phyloP scores from a whole-genome alignment of 495 filamentous ascomycete species.

The Podospora pseudopauciseta region DNA sequence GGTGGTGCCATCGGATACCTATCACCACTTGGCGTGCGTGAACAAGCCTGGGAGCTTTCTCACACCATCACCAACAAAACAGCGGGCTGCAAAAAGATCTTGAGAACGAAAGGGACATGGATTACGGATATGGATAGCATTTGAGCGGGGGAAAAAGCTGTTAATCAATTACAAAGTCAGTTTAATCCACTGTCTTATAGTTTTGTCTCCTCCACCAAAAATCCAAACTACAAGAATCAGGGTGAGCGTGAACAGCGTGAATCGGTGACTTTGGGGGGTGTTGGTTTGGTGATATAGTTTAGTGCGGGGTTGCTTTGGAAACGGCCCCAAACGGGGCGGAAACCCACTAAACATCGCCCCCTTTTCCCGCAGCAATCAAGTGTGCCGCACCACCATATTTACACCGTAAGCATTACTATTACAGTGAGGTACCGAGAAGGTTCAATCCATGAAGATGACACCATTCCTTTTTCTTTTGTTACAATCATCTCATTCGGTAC shows the following conservation, averaged over 20 bases:
- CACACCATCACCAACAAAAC: not conserved
- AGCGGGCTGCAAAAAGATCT: not conserved
- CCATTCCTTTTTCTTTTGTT: too few relatives aligned
- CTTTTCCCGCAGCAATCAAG: not conserved
- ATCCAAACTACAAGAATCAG: not conserved
- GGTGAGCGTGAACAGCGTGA: not conserved
- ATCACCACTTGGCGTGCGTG: not conserved
- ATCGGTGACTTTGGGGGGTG: not conserved
- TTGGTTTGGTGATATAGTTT: not conserved
- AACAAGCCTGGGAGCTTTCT: not conserved
- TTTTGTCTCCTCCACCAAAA: not conserved
- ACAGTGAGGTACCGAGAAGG: too few relatives aligned
- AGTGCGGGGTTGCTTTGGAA: slow-evolving; percentile 24
- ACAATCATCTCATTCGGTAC: too few relatives aligned
- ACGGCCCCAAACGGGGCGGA: slow-evolving; percentile 17
- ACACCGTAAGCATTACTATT: too few relatives aligned
- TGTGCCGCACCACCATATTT: not conserved
- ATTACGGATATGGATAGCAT: not conserved
- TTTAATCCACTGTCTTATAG: not conserved
- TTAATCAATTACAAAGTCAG: not conserved
- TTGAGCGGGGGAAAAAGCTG: not conserved
- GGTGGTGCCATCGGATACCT: not conserved
- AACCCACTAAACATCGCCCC: slow-evolving; percentile 14
- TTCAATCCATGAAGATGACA: too few relatives aligned
- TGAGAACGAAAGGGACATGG: not conserved